Base-by-base conservation (phyloP, 495 filamentous ascomycete genomes). In the Hyphodiscus hymeniophilus region DNA sequence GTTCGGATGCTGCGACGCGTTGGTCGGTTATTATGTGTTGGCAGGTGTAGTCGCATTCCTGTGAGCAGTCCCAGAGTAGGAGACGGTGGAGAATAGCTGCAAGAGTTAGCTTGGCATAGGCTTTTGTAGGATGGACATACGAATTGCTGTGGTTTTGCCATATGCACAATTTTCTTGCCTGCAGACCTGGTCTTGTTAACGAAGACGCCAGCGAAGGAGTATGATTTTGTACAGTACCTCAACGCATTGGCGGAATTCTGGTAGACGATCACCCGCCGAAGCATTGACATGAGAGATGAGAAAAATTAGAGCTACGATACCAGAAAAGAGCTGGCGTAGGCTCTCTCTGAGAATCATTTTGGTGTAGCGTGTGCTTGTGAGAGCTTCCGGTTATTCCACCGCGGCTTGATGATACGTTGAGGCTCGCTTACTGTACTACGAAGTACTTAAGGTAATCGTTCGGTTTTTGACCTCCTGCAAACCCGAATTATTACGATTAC, bases 11-110 rank as follows among this genome's bases (percentile, higher is more conserved):
- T 31, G 76, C 70, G 41, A 87, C 64, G 48, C 92, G 87, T 18
- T 62, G 66, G 48, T 85, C 66, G 44, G 92, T 97, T 43, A 92
- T 73, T 64, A 95, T 85, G 72, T 95, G 92, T 63, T 98, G 92
- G 73, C 92, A 98, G 38, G 85, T 85, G 73, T 98, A 95, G 71
- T 98, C 92, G 76, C 92, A 98, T 75, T 98, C 91, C 59, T 82
- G 63, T 28, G 88, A 80, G 68, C 92, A 98, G 55, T 70, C 72
- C 84, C 84, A 89, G 64, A 87, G 63, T 58, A 87, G 78, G 53
- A 89, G 71, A 30, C 78, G 79, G 64, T 72, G 84, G 59, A 80
- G 73, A 61, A 87, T 58, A 50, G 84, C 82, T 80, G 61, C 21
- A 12, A 26, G 26, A 23, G 47, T 61, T 52, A 52, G 52, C 34